phyloP scores from a whole-genome alignment of 2,329 filamentous ascomycete species.

The Trichoderma harzianum region DNA sequence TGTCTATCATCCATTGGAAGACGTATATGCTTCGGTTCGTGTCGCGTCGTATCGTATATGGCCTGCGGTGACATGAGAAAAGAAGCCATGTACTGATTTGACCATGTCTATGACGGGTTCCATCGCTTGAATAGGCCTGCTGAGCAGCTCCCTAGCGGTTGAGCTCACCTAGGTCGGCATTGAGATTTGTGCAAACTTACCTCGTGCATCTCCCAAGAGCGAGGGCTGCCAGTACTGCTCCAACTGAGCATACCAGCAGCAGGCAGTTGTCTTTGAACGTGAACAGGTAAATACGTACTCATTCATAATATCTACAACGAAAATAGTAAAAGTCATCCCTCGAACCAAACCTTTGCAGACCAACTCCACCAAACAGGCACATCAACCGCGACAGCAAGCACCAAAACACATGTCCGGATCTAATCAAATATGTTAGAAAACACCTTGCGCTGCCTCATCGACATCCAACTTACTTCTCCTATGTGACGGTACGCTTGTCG shows the following conservation, averaged over 20 bases:
- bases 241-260: not conserved
- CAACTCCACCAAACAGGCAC: not conserved
- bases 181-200: not conserved
- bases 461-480: not conserved
- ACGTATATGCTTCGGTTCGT: not conserved
- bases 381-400: constrained; percentile 4
- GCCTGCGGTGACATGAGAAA: not conserved
- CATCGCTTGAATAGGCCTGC: not conserved
- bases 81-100: not conserved
- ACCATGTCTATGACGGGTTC: not conserved
- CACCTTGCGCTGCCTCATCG: not conserved
- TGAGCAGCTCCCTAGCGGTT: not conserved
- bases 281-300: not conserved
- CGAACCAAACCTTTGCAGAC: not conserved
- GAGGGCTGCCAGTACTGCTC: not conserved
- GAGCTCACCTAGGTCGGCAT: not conserved
- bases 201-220: not conserved
- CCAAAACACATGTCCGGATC: constrained; percentile 10
- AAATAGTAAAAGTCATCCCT: not conserved
- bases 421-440: not conserved
- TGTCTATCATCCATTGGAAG: not conserved
- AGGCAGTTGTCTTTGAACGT: not conserved
- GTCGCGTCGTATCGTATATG: not conserved
- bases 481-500: not conserved
- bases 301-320: not conserved